Evolutionary conservation across 2,329 filamentous ascomycete genomes (phyloP).

Genomic region (Colletotrichum chrysophilum): DNA sequence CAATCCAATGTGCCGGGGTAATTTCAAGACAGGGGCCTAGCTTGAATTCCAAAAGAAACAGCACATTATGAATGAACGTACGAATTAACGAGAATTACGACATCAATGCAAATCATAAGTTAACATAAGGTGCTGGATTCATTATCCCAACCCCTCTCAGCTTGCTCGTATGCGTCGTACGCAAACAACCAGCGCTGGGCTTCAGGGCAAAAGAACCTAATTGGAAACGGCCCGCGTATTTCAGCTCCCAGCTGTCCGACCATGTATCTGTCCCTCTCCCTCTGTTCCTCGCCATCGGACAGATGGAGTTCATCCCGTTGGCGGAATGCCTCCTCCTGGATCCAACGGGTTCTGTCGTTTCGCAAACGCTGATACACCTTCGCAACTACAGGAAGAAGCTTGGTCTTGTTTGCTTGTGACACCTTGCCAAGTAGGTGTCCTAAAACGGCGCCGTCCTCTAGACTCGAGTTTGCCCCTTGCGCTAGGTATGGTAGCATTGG

Average conservation of each 20-base stretch:
- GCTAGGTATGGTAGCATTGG: constrained; percentile 54
- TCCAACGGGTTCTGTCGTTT: not conserved
- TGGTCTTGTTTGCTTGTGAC: not conserved
- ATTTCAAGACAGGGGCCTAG: not conserved
- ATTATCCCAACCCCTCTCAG: constrained; percentile 22
- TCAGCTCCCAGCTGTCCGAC: not conserved
- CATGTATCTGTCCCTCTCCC: not conserved
- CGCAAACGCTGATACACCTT: constrained; percentile 8
- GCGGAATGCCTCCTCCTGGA: constrained; percentile 5
- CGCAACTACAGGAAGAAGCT: not conserved
- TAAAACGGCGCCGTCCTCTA: constrained; percentile 8
- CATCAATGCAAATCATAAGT: not conserved
- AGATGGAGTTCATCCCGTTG: constrained; percentile 8
- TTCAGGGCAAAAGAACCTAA: constrained; percentile 5
- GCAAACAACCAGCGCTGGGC: constrained; percentile 1
- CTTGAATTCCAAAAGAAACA: not conserved
- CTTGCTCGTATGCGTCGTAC: constrained; percentile 14
- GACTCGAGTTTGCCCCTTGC: constrained; percentile 38
- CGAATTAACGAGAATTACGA: not conserved
- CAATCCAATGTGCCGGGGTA: not conserved
- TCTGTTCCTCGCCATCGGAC: constrained; percentile 3
- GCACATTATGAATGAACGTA: not conserved
- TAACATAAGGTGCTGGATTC: not conserved
- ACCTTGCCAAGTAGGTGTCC: constrained; percentile 11
- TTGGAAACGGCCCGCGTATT: not conserved